These are phyloP conservation scores for Antitrichia curtipendula DNA, from an alignment of 225 moss, liverwort and hornwort species.

Conservation along the genomic window DNA sequence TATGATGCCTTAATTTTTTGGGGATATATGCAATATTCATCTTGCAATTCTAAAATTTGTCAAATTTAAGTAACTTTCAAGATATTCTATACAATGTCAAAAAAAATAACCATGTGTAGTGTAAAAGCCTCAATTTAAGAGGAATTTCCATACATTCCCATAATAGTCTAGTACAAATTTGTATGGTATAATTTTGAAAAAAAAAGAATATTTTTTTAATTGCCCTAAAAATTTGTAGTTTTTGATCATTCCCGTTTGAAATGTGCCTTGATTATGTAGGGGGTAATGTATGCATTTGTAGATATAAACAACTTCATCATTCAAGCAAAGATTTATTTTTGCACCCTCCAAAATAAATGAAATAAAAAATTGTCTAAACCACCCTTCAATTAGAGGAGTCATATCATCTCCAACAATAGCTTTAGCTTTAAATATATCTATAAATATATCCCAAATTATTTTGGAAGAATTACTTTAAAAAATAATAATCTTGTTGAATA, in stretches of 20 bases:
- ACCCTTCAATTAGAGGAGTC: not conserved
- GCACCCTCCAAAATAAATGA: not conserved
- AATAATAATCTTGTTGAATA: not conserved
- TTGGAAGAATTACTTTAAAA: accelerated
- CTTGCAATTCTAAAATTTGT: not conserved
- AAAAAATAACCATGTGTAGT: accelerated
- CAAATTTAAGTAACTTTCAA: accelerated
- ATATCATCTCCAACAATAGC: accelerated
- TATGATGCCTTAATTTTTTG: accelerated
- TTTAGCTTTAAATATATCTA: not conserved
- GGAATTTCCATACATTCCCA: accelerated
- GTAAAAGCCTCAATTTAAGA: not conserved
- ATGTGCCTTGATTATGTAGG: too few relatives aligned
- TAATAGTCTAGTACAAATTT: not conserved
- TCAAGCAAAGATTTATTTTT: not conserved
- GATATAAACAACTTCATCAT: not conserved
- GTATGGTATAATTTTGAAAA: too few relatives aligned
- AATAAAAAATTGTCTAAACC: not conserved
- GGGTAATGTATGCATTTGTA: not conserved
- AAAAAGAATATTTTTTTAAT: too few relatives aligned
- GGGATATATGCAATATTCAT: accelerated
- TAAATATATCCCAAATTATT: not conserved
- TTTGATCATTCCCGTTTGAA: too few relatives aligned
- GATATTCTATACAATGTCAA: not conserved
- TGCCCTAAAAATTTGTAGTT: too few relatives aligned